Evolutionary conservation across 345 rosid species (phyloP), one percentile per base, ranked within the genome.

Genomic region (Carallia pectinifolia): DNA sequence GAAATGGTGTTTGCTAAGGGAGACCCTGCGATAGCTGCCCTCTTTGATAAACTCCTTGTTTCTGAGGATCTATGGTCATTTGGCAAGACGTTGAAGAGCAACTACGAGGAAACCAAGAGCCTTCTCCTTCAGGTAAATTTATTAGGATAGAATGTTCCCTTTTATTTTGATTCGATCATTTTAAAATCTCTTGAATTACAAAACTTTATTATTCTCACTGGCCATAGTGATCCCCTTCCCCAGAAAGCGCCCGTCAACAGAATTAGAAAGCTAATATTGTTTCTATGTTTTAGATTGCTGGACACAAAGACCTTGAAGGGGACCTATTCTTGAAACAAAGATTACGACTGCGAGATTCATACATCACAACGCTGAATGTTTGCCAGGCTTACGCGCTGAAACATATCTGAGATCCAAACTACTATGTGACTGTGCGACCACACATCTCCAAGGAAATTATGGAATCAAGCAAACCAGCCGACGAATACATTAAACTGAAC

Each of bases 1-100:
- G 99, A 95, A 82, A 95, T 95, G 99, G 99, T 95, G 76, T 95
- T 95, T 4, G 99, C 99, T 65, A 95, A 95, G 85, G 99, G 97
- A 72, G 92, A 92, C 79, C 98, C 96, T 0, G 92, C 92, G 36
- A 95, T 95, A 7, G 98, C 99, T 18, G 90, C 96, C 65, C 64
- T 89, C 81, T 87, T 79, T 30, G 99, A 95, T 67, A 86, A 85
- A 64, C 98, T 95, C 63, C 98, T 95, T 29, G 99, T 95, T 61
- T 95, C 96, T 6, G 50, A 85, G 70, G 96, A 91, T 6, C 75
- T 93, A 3, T 88, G 96, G 96, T 74, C 87, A 6, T 93, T 93
- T 54, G 98, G 97, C 58, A 80, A 89, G 71, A 81, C 70, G 62
- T 77, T 93, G 84, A 86, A 92, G 81, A 52, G 80, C 48, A 81